Evolutionary conservation across 1,284 basidiomycete genomes (phyloP).

Genomic region (Moesziomyces globuligerus): DNA sequence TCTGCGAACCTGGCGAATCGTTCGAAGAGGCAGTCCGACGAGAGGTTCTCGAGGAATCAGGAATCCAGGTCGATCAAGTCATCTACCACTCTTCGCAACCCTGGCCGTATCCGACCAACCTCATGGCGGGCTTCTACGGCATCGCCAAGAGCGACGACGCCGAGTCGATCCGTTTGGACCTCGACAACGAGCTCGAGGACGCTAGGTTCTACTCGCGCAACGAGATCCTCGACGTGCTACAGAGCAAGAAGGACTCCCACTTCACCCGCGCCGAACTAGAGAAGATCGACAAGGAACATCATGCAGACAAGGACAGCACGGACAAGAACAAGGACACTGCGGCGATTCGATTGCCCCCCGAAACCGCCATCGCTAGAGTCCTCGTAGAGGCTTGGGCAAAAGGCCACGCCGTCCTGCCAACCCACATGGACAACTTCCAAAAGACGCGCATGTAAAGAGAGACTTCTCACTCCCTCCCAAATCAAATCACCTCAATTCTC

Average conservation of each 20-base stretch:
- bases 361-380: slow-evolving; percentile 77
- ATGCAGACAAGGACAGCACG: slow-evolving; percentile 57
- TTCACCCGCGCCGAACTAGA: slow-evolving; percentile 74
- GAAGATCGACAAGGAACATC: slow-evolving; percentile 71
- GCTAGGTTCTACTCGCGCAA: slow-evolving; percentile 86
- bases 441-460: slow-evolving; percentile 43
- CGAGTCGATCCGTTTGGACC: slow-evolving; percentile 81
- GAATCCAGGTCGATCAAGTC: slow-evolving; percentile 83
- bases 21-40: slow-evolving; percentile 93
- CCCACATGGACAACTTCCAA: slow-evolving; percentile 28
- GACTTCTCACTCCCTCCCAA: no score
- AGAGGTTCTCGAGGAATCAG: slow-evolving; percentile 95
- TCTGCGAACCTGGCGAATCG: slow-evolving; percentile 69
- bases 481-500: no score
- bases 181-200: slow-evolving; percentile 96
- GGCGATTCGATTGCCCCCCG: slow-evolving; percentile 41
- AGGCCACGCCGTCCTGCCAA: slow-evolving; percentile 67
- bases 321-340: slow-evolving; percentile 62
- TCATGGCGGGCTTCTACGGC: slow-evolving; percentile 80
- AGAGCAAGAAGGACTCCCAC: slow-evolving; percentile 69
- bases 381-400: slow-evolving; percentile 77
- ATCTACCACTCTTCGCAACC: slow-evolving; percentile 87
- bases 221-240: slow-evolving; percentile 76
- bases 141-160: slow-evolving; percentile 33
- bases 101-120: slow-evolving; percentile 79